Conservation (phyloP, 371 early-diverging fungal genomes). For the Mortierella sp. region DNA sequence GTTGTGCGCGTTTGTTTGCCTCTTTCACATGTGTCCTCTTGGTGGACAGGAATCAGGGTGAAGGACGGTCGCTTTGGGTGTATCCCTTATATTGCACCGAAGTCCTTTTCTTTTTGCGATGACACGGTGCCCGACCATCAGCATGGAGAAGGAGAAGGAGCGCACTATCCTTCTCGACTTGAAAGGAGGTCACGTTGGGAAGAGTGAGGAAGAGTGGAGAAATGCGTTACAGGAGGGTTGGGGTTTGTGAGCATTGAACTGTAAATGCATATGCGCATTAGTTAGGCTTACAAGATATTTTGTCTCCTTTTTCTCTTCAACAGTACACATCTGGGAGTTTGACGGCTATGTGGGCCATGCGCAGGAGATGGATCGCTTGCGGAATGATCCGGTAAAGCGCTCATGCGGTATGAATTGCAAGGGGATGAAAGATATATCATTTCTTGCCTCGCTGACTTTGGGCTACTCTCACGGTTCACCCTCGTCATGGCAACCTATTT, state of each 20-base stretch:
- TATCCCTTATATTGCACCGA: no score
- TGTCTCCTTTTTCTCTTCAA: neutral
- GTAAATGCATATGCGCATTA: neutral
- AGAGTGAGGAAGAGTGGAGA: no score
- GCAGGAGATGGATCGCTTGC: slow-evolving; percentile 63
- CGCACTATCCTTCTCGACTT: neutral
- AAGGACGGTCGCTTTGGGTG: no score
- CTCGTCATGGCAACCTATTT: no score
- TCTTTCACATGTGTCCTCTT: neutral
- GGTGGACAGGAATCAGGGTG: neutral
- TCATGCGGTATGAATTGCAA: no score
- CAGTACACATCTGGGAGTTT: slow-evolving; percentile 95
- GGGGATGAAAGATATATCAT: no score
- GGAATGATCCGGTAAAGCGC: slow-evolving; percentile 70
- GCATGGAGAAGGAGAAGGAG: no score
- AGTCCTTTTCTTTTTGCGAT: no score
- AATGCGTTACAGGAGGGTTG: no score
- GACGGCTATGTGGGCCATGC: slow-evolving; percentile 87
- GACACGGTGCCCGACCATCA: no score
- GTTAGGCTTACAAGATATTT: neutral
- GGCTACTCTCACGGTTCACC: no score
- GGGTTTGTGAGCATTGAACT: neutral
- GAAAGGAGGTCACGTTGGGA: neutral
- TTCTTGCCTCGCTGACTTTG: no score
- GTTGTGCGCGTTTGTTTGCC: neutral